A percentile compares a stretch with the other conserved stretches of the same genome.
Evolutionary conservation across 768 basidiomycete species (phyloP).

Genomic region (Hemileccinum impolitum): DNA sequence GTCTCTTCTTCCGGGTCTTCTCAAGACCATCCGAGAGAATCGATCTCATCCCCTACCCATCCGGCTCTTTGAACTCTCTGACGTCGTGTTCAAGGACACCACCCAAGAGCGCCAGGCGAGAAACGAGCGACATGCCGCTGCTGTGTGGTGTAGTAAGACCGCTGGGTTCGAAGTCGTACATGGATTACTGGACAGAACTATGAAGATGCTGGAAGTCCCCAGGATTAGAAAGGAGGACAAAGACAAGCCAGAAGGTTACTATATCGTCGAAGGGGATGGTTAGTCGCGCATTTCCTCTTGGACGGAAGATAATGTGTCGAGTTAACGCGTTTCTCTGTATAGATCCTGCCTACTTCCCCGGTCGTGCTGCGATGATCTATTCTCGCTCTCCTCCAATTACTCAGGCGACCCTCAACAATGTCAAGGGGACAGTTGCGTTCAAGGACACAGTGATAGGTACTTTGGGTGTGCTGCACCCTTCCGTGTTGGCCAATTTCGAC

Average conservation of each 20-base stretch:
- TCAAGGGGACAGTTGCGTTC: slow-evolving; percentile 43
- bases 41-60: slow-evolving; percentile 89
- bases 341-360: slow-evolving; percentile 96
- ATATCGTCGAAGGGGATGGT: slow-evolving; percentile 86
- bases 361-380: slow-evolving; percentile 88
- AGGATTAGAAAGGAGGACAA: slow-evolving; percentile 58
- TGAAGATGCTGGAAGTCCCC: slow-evolving; percentile 94
- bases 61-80: slow-evolving; percentile 90
- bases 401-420: slow-evolving; percentile 34
- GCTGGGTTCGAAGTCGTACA: slow-evolving; percentile 97
- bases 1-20: slow-evolving; percentile 89
- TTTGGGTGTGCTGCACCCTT: slow-evolving; percentile 93
- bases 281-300: slow-evolving; percentile 24
- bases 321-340: slow-evolving; percentile 9
- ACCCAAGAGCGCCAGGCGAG: slow-evolving; percentile 76
- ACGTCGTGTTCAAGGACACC: slow-evolving; percentile 87
- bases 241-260: slow-evolving; percentile 75
- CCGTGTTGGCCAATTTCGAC: slow-evolving; percentile 89
- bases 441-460: slow-evolving; percentile 76
- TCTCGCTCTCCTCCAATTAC: slow-evolving; percentile 57
- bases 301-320: background rate
- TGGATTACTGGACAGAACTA: slow-evolving; percentile 88
- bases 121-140: slow-evolving; percentile 85
- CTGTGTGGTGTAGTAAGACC: slow-evolving; percentile 94
- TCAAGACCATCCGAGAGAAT: slow-evolving; percentile 97